A percentile compares a stretch with the other conserved stretches of the same genome.
Conservation (phyloP, 2,329 filamentous ascomycete species). For the Colletotrichum cereale region DNA sequence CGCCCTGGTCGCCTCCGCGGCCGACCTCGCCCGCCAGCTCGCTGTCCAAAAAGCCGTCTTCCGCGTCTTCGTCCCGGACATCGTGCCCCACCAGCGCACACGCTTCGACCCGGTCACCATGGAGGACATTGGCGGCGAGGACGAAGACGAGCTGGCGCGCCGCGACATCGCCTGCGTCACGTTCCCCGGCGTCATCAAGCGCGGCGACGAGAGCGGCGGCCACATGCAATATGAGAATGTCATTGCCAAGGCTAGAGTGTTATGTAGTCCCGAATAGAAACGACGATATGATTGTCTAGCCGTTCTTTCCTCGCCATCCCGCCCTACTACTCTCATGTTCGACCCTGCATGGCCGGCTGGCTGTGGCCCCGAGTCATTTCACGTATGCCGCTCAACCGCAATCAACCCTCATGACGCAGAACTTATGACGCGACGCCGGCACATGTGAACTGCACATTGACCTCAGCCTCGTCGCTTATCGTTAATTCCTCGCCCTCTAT, state of each 20-base stretch:
- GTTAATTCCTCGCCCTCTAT: neutral
- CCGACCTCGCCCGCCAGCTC: conserved; percentile 69
- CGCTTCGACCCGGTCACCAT: conserved; percentile 71
- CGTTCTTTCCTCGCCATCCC: neutral
- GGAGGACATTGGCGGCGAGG: conserved; percentile 75
- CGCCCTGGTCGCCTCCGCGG: conserved; percentile 63
- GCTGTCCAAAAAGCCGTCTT: conserved; percentile 71
- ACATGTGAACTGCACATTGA: conserved; percentile 1
- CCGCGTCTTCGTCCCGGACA: conserved; percentile 66
- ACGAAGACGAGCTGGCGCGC: conserved; percentile 65
- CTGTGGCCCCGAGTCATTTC: neutral
- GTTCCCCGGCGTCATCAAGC: conserved; percentile 74
- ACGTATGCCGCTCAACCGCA: no score
- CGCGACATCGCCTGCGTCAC: conserved; percentile 72
- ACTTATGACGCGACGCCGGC: neutral
- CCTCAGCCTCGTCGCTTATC: neutral
- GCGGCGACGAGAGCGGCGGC: conserved; percentile 73
- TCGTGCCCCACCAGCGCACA: conserved; percentile 64
- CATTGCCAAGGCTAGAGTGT: conserved; percentile 74
- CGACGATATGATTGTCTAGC: neutral
- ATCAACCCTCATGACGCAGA: neutral
- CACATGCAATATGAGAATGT: conserved; percentile 73
- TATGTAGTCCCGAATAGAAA: conserved; percentile 65
- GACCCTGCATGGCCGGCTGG: no score
- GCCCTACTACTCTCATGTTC: neutral